Base-by-base conservation (phyloP, 2,329 filamentous ascomycete genomes). In the Epichloe scottii region DNA sequence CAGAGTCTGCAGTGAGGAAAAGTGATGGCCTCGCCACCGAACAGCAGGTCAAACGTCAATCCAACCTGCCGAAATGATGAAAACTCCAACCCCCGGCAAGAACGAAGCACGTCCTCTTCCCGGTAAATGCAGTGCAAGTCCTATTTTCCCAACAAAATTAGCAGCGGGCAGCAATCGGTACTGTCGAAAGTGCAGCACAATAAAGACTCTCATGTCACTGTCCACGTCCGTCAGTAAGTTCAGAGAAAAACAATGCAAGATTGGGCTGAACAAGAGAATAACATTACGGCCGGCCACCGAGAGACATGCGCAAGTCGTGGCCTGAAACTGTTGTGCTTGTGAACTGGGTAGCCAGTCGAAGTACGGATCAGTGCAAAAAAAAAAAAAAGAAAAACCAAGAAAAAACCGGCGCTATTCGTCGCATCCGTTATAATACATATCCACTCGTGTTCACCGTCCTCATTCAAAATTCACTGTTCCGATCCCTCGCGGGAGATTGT, bases 1-100 rank as follows among this genome's bases (percentile, higher is more conserved):
- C 70, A 66, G 59, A 62, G 66, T 58, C 56, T 67, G 71, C 67
- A 75, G 73, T 74, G 76, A 77, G 75, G 73, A 76, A 76, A 75
- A 65, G 58, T 60, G 56, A 55, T 58, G 60, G 43, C 58, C 53
- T 51, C 55, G 53, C 52, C 47, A 48, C 52, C 41, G 45, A 45
- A 12, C 34, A 15, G 33, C 50, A 47, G 17, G 39, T 19, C 44
- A 34, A 40, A 21, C 38, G 23, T 17, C 5, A n/a, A 21, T 23
- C n/a, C 26, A 11, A 10, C 26, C 30, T 30, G 30, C 30, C 30
- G 10, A 30, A 30, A 30, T 30, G 30, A 30, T 11, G 3, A 11
- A 30, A 4, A 11, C 8, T 11, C 30, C 17, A 2, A 42, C 19
- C 19, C 7, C n/a, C 6, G 4, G 17, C 40, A 14, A 42, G 19